A percentile compares a stretch with the other conserved stretches of the same genome.
These are phyloP conservation scores for Botrytis paeoniae DNA, from an alignment of 2,329 filamentous ascomycete species.

Conservation along the genomic window DNA sequence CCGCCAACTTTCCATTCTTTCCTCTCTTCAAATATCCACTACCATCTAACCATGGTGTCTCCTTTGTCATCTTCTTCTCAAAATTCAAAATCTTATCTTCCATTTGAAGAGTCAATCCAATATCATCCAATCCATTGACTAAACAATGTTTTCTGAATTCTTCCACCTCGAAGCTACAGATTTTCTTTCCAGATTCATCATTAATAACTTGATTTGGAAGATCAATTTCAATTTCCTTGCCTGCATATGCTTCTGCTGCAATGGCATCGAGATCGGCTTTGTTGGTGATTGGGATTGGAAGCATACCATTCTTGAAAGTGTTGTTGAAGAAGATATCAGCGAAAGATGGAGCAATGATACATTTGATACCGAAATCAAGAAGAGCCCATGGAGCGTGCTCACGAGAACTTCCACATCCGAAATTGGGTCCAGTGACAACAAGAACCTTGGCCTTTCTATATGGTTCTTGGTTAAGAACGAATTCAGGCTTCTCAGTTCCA, in stretches of 20 bases:
- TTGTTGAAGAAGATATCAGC: slow-evolving; percentile 99
- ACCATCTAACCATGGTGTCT: slow-evolving; percentile 86
- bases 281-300: slow-evolving; percentile 70
- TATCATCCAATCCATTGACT: slow-evolving; percentile 89
- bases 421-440: slow-evolving; percentile 88
- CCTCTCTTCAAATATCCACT: slow-evolving; percentile 69
- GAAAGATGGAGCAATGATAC: slow-evolving; percentile 85
- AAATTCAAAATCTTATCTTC: slow-evolving; percentile 83
- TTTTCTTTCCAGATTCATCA: slow-evolving; percentile 65
- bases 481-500: slow-evolving; percentile 72
- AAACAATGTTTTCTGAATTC: slow-evolving; percentile 91
- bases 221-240: slow-evolving; percentile 83
- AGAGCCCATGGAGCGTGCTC: slow-evolving; percentile 98
- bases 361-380: slow-evolving; percentile 93
- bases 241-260: slow-evolving; percentile 64
- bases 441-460: slow-evolving; percentile 85
- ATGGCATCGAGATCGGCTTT: slow-evolving; percentile 19
- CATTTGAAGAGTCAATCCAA: slow-evolving; percentile 86
- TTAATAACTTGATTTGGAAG: slow-evolving; percentile 79
- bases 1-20: slow-evolving; percentile 51
- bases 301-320: slow-evolving; percentile 99
- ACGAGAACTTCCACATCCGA: slow-evolving; percentile 87
- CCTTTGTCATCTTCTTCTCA: slow-evolving; percentile 52
- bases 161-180: slow-evolving; percentile 82
- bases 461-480: slow-evolving; percentile 86